These are phyloP conservation scores for Volvox reticuliferus DNA, from an alignment of 139 green algal species.

Conservation along the genomic window DNA sequence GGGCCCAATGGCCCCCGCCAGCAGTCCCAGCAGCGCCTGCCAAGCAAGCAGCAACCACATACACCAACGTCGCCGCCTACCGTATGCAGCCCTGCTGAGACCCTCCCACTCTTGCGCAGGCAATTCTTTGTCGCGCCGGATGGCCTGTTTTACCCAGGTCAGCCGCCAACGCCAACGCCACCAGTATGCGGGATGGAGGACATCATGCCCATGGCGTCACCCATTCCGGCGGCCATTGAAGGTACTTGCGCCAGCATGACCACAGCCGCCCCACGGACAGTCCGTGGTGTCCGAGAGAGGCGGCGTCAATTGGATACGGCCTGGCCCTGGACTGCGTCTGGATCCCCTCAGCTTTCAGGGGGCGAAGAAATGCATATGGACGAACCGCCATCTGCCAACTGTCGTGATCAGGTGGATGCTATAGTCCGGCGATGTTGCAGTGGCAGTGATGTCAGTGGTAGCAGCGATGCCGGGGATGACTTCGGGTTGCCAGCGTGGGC, in stretches of 20 bases:
- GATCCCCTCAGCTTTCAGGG: background rate
- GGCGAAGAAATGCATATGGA: background rate
- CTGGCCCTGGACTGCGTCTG: background rate
- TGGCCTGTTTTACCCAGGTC: background rate
- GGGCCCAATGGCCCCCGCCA: background rate
- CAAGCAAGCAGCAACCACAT: background rate
- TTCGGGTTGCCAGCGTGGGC: slow-evolving; percentile 28
- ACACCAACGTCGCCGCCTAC: background rate
- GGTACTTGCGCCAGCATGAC: background rate
- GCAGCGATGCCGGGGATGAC: background rate
- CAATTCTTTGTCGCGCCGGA: background rate
- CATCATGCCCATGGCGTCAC: slow-evolving; percentile 17
- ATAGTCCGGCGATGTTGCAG: background rate
- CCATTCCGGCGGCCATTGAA: background rate
- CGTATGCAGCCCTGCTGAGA: background rate
- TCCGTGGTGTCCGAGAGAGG: too few species aligned
- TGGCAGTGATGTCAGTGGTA: background rate
- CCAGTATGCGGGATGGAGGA: background rate
- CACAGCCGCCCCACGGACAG: background rate
- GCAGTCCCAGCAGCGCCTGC: background rate
- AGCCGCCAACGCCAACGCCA: background rate
- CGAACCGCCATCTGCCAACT: background rate
- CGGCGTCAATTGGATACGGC: background rate
- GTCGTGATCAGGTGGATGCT: too few species aligned
- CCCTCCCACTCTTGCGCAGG: slow-evolving; percentile 2